Percentiles rank a stretch among this genome's conserved stretches.
phyloP scores from a whole-genome alignment of 768 basidiomycete genomes.

The Lanmaoa pseudosensibilis region DNA sequence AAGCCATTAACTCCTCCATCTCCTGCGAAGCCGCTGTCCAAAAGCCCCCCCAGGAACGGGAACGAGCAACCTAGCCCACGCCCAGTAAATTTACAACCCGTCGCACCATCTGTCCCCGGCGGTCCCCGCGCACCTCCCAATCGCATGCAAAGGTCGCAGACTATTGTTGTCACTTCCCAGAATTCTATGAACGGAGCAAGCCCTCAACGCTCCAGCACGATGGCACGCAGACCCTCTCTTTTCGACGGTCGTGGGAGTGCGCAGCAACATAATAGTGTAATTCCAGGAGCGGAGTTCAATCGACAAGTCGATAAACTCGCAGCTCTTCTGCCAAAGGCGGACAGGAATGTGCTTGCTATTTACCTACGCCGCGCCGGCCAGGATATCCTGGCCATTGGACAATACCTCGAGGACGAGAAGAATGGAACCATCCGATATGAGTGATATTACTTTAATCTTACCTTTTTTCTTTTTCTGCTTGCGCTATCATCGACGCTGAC shows the following conservation, averaged over 20 bases:
- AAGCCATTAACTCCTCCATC: constrained; percentile 32
- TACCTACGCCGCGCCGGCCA: constrained; percentile 75
- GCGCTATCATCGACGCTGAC: constrained; percentile 12
- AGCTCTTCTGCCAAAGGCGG: constrained; percentile 71
- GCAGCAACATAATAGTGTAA: constrained; percentile 1
- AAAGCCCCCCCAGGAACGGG: constrained; percentile 33
- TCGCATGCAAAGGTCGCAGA: constrained; percentile 66
- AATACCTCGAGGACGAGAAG: constrained; percentile 83
- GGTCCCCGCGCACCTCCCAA: constrained; percentile 71
- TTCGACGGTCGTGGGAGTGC: constrained; percentile 24
- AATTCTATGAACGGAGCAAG: constrained; percentile 14
- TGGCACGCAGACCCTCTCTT: constrained; percentile 31
- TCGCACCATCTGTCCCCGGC: constrained; percentile 61
- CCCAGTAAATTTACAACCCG: constrained; percentile 28
- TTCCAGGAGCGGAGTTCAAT: constrained; percentile 49
- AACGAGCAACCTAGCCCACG: constrained; percentile 31
- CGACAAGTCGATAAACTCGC: constrained; percentile 70
- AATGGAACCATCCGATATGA: constrained; percentile 57
- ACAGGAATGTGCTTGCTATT: constrained; percentile 61
- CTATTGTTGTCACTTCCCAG: constrained; percentile 49
- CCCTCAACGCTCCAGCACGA: constrained; percentile 34
- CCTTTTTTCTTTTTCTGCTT: constrained; percentile 3
- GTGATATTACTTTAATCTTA: constrained; percentile 18
- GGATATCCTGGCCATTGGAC: constrained; percentile 83
- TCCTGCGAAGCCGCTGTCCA: constrained; percentile 38